phyloP scores from a whole-genome alignment of 192 early-diverging fungal species.

The Coemansia sp. region DNA sequence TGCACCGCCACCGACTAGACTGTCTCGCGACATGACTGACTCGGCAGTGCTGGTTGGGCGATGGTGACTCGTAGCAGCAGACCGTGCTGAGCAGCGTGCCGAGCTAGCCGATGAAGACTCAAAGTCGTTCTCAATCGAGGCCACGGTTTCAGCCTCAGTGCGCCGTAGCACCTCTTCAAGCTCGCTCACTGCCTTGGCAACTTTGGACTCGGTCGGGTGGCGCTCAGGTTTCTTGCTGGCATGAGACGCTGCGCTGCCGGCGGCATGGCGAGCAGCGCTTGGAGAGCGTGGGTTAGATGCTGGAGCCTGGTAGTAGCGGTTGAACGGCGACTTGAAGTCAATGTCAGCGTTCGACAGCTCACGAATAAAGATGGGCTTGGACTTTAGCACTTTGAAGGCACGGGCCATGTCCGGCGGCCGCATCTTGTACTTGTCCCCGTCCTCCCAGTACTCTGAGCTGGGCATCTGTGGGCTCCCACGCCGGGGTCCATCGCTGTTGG shows the following conservation, averaged over 20 bases:
- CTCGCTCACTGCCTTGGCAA: constrained; percentile 54
- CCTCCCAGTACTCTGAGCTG: constrained; percentile 48
- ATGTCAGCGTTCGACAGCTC: constrained; percentile 48
- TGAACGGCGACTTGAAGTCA: constrained; percentile 51
- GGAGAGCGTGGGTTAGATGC: background rate
- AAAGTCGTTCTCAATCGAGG: constrained; percentile 39
- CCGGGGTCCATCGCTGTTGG: constrained; percentile 18
- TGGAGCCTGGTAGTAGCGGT: constrained; percentile 13
- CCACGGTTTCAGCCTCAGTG: constrained; percentile 41
- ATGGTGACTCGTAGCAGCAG: background rate
- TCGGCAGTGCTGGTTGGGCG: constrained; percentile 19
- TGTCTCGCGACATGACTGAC: constrained; percentile 36
- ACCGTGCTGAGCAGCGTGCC: background rate
- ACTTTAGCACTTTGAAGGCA: constrained; percentile 52
- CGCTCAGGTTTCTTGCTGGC: constrained; percentile 30
- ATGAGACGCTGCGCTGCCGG: constrained; percentile 9
- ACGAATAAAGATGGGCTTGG: constrained; percentile 46
- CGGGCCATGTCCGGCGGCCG: constrained; percentile 47
- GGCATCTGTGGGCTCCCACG: constrained; percentile 5
- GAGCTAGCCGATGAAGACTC: background rate
- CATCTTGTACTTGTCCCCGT: constrained; percentile 45
- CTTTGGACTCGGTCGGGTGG: constrained; percentile 52
- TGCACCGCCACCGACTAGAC: constrained; percentile 47
- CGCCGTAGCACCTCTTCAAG: constrained; percentile 52
- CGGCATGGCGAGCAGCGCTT: constrained; percentile 9